These are phyloP conservation scores for Hyphochytrium catenoides DNA, from an alignment of 352 stramenopile genomes.

Conservation along the genomic window DNA sequence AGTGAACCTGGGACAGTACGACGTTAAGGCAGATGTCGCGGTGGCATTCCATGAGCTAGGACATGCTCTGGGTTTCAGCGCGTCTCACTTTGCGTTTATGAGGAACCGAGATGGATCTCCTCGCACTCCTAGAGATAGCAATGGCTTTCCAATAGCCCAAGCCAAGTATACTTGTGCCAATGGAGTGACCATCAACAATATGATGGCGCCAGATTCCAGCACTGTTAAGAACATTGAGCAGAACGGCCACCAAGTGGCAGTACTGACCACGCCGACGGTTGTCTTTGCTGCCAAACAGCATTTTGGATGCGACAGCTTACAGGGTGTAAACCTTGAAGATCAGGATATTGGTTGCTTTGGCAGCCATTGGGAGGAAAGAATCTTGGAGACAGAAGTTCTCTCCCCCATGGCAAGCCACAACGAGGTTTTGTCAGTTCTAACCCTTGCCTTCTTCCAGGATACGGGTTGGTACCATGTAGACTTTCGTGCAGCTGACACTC, in stretches of 20 bases:
- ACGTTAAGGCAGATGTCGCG: slow-evolving; percentile 30
- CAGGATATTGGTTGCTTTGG: slow-evolving; percentile 39
- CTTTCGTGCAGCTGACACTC: slow-evolving; percentile 15
- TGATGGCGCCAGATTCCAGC: slow-evolving; percentile 9
- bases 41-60: slow-evolving; percentile 56
- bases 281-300: slow-evolving; percentile 26
- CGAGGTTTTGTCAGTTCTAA: slow-evolving; percentile 37
- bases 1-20: slow-evolving; percentile 19
- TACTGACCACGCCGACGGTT: slow-evolving; percentile 36
- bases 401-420: slow-evolving; percentile 36
- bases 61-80: slow-evolving; percentile 43
- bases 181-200: slow-evolving; percentile 19
- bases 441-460: slow-evolving; percentile 49
- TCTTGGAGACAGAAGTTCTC: slow-evolving; percentile 60
- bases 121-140: slow-evolving; percentile 21
- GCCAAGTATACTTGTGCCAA: slow-evolving; percentile 20
- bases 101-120: slow-evolving; percentile 28
- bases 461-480: slow-evolving; percentile 52
- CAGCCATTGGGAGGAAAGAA: slow-evolving; percentile 51
- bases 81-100: slow-evolving; percentile 46
- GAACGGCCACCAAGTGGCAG: slow-evolving; percentile 23
- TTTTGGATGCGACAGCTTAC: slow-evolving; percentile 28
- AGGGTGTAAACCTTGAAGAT: slow-evolving; percentile 42
- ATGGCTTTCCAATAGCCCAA: slow-evolving; percentile 5
- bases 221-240: slow-evolving; percentile 30